Evolutionary conservation across 2,329 filamentous ascomycete genomes (phyloP).

Genomic region (Penicillium sp.): DNA sequence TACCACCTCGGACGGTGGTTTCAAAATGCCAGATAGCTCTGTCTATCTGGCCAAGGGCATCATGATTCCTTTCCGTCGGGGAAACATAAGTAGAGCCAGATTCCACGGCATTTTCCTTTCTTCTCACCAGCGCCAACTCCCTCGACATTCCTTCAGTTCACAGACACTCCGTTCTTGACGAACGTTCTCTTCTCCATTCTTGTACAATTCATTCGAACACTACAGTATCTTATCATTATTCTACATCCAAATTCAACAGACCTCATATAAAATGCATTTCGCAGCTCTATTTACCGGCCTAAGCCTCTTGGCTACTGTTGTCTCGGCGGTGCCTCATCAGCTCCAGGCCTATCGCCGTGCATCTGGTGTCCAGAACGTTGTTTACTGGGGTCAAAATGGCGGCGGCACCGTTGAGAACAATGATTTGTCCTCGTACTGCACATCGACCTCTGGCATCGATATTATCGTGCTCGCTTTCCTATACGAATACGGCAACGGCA

Average conservation of each 20-base stretch:
- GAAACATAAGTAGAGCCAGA: neutral
- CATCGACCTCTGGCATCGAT: conserved; percentile 37
- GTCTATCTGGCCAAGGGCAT: neutral
- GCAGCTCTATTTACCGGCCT: neutral
- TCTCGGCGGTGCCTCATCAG: conserved; percentile 3
- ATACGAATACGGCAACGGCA: conserved; percentile 36
- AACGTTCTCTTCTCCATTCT: neutral
- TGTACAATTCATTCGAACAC: neutral
- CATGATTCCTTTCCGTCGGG: neutral
- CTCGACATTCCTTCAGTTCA: neutral
- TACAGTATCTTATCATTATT: neutral
- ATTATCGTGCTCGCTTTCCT: conserved; percentile 45
- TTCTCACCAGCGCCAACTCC: neutral
- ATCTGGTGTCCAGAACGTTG: conserved; percentile 29
- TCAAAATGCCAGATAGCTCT: neutral
- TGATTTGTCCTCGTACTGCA: conserved; percentile 37
- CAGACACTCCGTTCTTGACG: neutral
- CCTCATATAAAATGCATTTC: conserved; percentile 1
- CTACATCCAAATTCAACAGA: neutral
- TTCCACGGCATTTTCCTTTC: neutral
- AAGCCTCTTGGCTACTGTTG: neutral
- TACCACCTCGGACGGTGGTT: neutral
- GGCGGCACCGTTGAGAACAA: conserved; percentile 29
- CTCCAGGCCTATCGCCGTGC: neutral
- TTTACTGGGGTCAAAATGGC: conserved; percentile 29